Base-by-base conservation (phyloP, 352 stramenopile species). In the Globisporangium spiculum region DNA sequence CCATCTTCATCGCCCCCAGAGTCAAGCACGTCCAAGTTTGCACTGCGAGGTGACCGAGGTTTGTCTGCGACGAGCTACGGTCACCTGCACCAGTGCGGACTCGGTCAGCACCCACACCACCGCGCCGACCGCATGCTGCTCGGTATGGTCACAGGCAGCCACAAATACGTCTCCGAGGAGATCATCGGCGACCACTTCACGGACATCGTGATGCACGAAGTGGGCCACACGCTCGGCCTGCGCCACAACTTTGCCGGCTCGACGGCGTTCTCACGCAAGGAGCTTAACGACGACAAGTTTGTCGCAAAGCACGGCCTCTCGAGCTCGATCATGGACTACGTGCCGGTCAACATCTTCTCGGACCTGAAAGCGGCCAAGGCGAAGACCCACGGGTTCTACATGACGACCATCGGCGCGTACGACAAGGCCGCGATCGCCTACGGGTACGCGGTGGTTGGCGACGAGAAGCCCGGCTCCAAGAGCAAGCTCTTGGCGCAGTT, bases 191-290 rank as follows among this genome's bases (percentile, higher is more conserved):
- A 84, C 34, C 81, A 92, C 53, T 86, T 97, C 60, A 74, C 75
- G 8, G 78, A 89, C 65, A 89, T 94, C 38, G 80, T 96, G 32
- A 94, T 96, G 84, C 90, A 97, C 63, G 89, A 97, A 74, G 88
- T 96, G 27, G 91, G 89, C 7, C 91, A 97, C 69, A 95, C 88
- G 14, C 80, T 97, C 2, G 89, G 88, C 5, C 75, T 96, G 12
- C 83, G 88, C 12, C 89, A 97, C 74, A 97, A 97, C 68, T 97
- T 97, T 74, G 79, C 75, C 7, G 89, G 79, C 12, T 90, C 85
- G 0, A 73, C 83, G 0, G 65, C 73, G 0, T 76, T 87, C 63
- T 82, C 84, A 20, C 72, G 82, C 18, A 62, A 78, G 16, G 69
- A 97, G 60, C 75, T 95, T 16, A 76, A 79, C 10, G 72, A 93